Conservation (phyloP, 2,329 filamentous ascomycete species). For the Calonectria montana region DNA sequence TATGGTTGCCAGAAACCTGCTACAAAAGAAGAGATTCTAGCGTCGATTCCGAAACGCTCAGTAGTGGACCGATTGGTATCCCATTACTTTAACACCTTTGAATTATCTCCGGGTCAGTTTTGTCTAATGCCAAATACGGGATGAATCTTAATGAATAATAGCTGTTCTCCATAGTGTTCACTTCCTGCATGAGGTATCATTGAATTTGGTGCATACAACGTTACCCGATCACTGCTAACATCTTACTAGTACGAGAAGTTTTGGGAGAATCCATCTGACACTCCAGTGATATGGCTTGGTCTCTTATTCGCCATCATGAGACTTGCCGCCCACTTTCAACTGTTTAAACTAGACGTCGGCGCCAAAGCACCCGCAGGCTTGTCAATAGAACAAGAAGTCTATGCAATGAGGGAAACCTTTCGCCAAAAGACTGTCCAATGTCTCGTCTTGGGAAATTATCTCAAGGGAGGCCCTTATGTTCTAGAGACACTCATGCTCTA, state of each 20-base stretch:
- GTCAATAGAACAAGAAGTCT: background rate
- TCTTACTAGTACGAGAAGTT: constrained; percentile 54
- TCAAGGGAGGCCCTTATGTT: constrained; percentile 55
- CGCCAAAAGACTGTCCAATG: constrained; percentile 43
- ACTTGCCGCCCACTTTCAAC: constrained; percentile 45
- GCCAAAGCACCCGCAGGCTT: background rate
- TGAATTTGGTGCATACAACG: no score
- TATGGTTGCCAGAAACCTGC: constrained; percentile 40
- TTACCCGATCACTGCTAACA: background rate
- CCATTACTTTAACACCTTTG: constrained; percentile 50
- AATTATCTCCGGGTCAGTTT: constrained; percentile 29
- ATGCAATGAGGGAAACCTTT: background rate
- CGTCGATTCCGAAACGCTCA: constrained; percentile 46
- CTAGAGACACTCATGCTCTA: constrained; percentile 53
- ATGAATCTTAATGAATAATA: background rate
- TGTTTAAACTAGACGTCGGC: background rate
- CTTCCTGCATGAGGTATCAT: background rate
- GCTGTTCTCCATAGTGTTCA: background rate
- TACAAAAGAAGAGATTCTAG: constrained; percentile 46
- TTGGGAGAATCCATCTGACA: constrained; percentile 52
- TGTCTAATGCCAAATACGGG: no score
- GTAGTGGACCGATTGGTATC: constrained; percentile 50
- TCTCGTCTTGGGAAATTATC: constrained; percentile 53
- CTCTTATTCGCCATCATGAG: constrained; percentile 59
- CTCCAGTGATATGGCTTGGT: constrained; percentile 58